These are phyloP conservation scores for Arachis stenosperma DNA, from an alignment of 306 rosid genomes.

Conservation along the genomic window DNA sequence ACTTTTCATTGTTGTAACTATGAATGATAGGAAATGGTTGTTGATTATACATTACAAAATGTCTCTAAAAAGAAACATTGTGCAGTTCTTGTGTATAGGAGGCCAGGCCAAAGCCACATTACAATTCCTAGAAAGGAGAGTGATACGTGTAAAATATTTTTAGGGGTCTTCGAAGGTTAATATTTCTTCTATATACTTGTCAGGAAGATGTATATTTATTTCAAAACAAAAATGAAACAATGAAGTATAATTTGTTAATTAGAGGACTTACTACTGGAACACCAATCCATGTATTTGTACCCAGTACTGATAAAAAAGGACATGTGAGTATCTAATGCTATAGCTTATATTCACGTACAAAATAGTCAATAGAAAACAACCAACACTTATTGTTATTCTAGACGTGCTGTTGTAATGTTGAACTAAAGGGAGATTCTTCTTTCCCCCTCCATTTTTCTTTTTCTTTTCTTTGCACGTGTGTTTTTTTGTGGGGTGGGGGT, in stretches of 20 bases:
- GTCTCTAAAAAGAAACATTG: slow-evolving; percentile 35
- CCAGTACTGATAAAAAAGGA: slow-evolving; percentile 97
- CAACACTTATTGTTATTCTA: slow-evolving; percentile 17
- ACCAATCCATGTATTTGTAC: slow-evolving; percentile 87
- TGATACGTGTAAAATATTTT: slow-evolving; percentile 85
- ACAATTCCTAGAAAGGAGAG: slow-evolving; percentile 99
- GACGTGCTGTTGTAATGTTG: slow-evolving; percentile 4
- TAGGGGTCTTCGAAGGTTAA: slow-evolving; percentile 86
- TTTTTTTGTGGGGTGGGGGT: too few species aligned
- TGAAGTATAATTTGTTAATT: slow-evolving; percentile 36
- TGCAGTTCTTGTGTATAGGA: slow-evolving; percentile 60
- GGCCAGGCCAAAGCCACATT: slow-evolving; percentile 99
- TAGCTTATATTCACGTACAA: slow-evolving; percentile 15
- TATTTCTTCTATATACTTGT: slow-evolving; percentile 20
- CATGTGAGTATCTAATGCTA: slow-evolving; percentile 62
- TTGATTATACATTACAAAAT: slow-evolving; percentile 27
- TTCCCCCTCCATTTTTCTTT: too few species aligned
- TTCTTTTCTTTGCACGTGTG: too few species aligned
- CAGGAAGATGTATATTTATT: slow-evolving; percentile 19
- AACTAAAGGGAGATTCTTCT: too few species aligned
- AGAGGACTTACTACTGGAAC: slow-evolving; percentile 93
- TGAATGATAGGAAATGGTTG: slow-evolving; percentile 30
- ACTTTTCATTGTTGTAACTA: not conserved
- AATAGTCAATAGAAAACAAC: slow-evolving; percentile 12
- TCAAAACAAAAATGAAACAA: not conserved